Evolutionary conservation across 495 filamentous ascomycete species (phyloP).

Genomic region (Penicillium mononematosum): DNA sequence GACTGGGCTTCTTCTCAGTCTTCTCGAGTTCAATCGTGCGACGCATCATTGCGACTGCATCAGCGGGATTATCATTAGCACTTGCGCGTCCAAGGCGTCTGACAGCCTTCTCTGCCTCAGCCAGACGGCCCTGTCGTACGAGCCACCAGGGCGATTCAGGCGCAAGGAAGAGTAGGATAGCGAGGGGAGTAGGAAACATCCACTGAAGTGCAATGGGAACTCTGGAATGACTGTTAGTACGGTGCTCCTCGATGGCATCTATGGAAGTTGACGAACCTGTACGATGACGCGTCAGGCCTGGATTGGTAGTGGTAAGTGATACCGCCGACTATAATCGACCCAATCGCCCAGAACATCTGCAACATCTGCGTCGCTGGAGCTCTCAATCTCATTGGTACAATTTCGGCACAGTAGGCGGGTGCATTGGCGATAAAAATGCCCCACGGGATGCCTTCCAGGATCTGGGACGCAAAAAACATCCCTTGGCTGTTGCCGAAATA

Average conservation of each 20-base stretch:
- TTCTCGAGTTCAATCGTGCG: slow-evolving; percentile 67
- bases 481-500: slow-evolving; percentile 41
- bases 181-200: slow-evolving; percentile 45
- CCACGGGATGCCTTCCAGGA: slow-evolving; percentile 50
- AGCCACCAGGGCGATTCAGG: slow-evolving; percentile 53
- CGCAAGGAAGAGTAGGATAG: slow-evolving; percentile 42
- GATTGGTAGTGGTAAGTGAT: slow-evolving; percentile 45
- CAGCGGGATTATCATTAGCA: slow-evolving; percentile 25
- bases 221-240: slow-evolving; percentile 34
- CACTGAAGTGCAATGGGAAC: slow-evolving; percentile 49
- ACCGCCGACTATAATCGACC: slow-evolving; percentile 44
- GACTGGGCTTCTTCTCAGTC: slow-evolving; percentile 41
- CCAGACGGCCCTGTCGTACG: slow-evolving; percentile 42
- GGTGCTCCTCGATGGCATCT: slow-evolving; percentile 29
- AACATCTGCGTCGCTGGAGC: slow-evolving; percentile 47
- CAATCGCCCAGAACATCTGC: slow-evolving; percentile 51
- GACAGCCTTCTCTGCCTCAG: slow-evolving; percentile 39
- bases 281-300: slow-evolving; percentile 34
- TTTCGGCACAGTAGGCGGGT: slow-evolving; percentile 46
- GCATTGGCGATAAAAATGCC: slow-evolving; percentile 50
- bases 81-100: slow-evolving; percentile 34
- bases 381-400: slow-evolving; percentile 44
- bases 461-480: slow-evolving; percentile 45
- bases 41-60: slow-evolving; percentile 62
- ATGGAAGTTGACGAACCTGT: slow-evolving; percentile 40